Evolutionary conservation across 2,329 filamentous ascomycete species (phyloP), one percentile per base, ranked within the genome.

Genomic region (Penicillium decumbens): DNA sequence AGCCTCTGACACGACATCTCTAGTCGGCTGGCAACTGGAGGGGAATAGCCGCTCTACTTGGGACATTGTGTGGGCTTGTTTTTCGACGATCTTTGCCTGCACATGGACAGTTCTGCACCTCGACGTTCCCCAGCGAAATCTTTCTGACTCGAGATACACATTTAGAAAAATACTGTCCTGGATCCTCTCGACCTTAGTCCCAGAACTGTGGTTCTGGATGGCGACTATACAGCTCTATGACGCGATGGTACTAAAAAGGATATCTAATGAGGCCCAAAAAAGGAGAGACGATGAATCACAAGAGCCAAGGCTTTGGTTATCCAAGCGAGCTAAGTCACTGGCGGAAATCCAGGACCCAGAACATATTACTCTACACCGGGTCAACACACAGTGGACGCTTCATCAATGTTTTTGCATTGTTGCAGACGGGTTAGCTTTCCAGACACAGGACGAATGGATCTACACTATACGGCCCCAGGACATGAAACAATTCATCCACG

Each of bases 31-130:
- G 52, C 47, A 55, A 27, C 38, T 55, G 4, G 45, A 51, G 29
- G 53, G 40, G 13, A 47, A 45, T 20, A 40, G 32, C 23, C 49
- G 54, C 10, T 55, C 51, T 20, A 45, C 39, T 24, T 57, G 49
- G 51, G 56, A 54, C 13, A 59, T 60, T 25, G 13, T 59, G 13
- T 55, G 55, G 58, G 35, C 49, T 13, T 57, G 53, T 40, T 33
- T 57, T 9, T 45, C 49, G 8, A 50, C 45, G 37, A 56, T 59
- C 3, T 37, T 58, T 43, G 53, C 55, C 18, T 57, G 58, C 23
- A 58, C 47, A 18, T 59, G 53, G 49, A 53, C 57, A 8, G 24
- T 41, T 3, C 47, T 56, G 7, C 55, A 58, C n/a, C 12, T 49
- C 12, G 13, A 39, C 32, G 47, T 51, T 23, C 50, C 47, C n/a